These are phyloP conservation scores for Oemleria cerasiformis DNA, from an alignment of 306 rosid species.

Conservation along the genomic window DNA sequence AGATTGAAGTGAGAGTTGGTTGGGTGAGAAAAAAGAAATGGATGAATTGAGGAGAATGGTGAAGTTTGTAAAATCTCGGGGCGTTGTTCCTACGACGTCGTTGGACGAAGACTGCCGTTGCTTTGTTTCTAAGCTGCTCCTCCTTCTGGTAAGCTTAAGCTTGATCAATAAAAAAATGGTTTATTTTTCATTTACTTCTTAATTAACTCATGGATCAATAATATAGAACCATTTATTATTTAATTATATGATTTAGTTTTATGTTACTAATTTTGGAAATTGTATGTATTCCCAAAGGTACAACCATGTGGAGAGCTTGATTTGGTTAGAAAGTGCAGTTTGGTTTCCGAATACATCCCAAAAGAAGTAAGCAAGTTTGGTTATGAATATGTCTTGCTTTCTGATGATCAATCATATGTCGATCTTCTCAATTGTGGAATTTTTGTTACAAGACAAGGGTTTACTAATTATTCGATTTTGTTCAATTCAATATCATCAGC, in stretches of 20 bases:
- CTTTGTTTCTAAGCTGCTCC: conserved; percentile 56
- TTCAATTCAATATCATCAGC: too few relatives aligned
- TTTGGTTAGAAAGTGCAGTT: conserved; percentile 41
- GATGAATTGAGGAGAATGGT: conserved; percentile 47
- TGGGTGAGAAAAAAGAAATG: conserved; percentile 20
- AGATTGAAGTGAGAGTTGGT: too few relatives aligned
- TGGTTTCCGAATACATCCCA: conserved; percentile 54
- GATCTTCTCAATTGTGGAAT: too few relatives aligned
- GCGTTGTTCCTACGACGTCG: conserved; percentile 14
- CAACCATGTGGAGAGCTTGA: conserved; percentile 70
- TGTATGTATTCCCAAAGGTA: conserved; percentile 8
- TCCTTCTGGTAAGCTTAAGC: conserved; percentile 36
- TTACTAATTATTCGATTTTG: too few relatives aligned
- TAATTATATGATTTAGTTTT: neutral
- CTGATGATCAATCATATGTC: too few relatives aligned
- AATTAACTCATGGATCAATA: too few relatives aligned
- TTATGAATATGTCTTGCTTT: too few relatives aligned
- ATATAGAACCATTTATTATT: too few relatives aligned
- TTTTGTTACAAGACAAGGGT: too few relatives aligned
- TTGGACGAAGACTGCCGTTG: conserved; percentile 33
- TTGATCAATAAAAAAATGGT: too few relatives aligned
- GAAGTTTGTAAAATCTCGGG: conserved; percentile 37
- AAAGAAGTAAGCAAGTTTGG: conserved; percentile 40
- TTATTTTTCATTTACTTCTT: neutral
- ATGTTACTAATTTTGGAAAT: conserved; percentile 1